A percentile compares a stretch with the other conserved stretches of the same genome.
Conservation (phyloP, 1,284 basidiomycete genomes). For the Psilocybe mexicana region DNA sequence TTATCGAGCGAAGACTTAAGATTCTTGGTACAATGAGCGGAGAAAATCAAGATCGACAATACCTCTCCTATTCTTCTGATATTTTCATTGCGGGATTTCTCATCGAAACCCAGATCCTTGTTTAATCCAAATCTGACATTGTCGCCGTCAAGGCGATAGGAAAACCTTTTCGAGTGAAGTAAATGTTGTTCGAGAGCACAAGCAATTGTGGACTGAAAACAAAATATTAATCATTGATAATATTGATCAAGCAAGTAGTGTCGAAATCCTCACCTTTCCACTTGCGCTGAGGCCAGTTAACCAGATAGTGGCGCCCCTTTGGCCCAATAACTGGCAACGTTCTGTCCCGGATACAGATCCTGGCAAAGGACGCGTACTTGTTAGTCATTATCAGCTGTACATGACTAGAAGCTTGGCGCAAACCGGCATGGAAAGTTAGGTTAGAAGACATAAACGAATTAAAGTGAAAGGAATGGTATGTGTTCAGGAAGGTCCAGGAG, state of each 20-base stretch:
- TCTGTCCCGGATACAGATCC: constrained; percentile 75
- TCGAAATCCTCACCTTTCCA: constrained; percentile 66
- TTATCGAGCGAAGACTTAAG: background rate
- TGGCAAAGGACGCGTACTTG: constrained; percentile 28
- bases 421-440: constrained; percentile 77
- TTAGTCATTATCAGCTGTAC: background rate
- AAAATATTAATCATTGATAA: constrained; percentile 2
- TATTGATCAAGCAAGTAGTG: no score
- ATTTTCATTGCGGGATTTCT: constrained; percentile 94
- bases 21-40: background rate
- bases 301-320: constrained; percentile 91
- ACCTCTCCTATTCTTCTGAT: constrained; percentile 98
- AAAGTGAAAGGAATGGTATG: background rate
- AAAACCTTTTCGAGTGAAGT: constrained; percentile 81
- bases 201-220: constrained; percentile 89
- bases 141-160: constrained; percentile 95
- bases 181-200: constrained; percentile 97
- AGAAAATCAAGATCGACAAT: constrained; percentile 15
- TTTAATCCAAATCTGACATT: constrained; percentile 97
- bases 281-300: constrained; percentile 91
- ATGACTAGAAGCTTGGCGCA: background rate
- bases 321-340: constrained; percentile 67
- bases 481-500: background rate
- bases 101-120: constrained; percentile 97
- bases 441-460: constrained; percentile 70